These are phyloP conservation scores for Chlamydomonas urium DNA, from an alignment of 139 green algal genomes.

Conservation along the genomic window DNA sequence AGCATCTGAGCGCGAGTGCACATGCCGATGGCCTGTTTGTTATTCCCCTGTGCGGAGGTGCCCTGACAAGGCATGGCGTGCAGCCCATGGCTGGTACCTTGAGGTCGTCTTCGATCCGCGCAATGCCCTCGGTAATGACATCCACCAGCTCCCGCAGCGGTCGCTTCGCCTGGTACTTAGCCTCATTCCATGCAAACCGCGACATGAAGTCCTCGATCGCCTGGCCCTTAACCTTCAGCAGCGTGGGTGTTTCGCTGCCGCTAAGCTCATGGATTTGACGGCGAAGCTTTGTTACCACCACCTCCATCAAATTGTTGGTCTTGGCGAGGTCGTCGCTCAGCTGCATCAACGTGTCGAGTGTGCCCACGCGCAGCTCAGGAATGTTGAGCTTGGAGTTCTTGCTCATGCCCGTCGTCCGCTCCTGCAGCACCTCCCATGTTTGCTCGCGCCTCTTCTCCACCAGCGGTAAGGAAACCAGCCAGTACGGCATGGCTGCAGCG, in stretches of 20 bases:
- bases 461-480: constrained; percentile 11
- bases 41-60: too few species aligned
- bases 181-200: constrained; percentile 92
- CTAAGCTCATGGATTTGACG: constrained; percentile 36
- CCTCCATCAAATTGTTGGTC: constrained; percentile 70
- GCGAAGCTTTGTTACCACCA: constrained; percentile 83
- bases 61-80: too few species aligned
- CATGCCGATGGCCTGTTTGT: too few species aligned
- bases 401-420: constrained; percentile 46
- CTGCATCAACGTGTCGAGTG: constrained; percentile 88
- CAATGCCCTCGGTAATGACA: constrained; percentile 80
- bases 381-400: constrained; percentile 75
- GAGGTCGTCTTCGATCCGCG: constrained; percentile 94
- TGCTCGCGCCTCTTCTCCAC: constrained; percentile 37
- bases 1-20: too few species aligned
- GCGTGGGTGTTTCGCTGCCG: constrained; percentile 7
- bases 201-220: constrained; percentile 70
- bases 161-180: constrained; percentile 86
- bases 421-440: constrained; percentile 70
- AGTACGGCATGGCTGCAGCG: constrained; percentile 12
- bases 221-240: constrained; percentile 61
- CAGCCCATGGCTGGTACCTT: too few species aligned
- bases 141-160: constrained; percentile 87
- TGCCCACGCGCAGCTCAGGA: constrained; percentile 88
- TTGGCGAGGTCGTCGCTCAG: constrained; percentile 90